A percentile compares a stretch with the other conserved stretches of the same genome.
These are phyloP conservation scores for Cercospora zeae-maydis DNA, from an alignment of 2,329 filamentous ascomycete species.

Conservation along the genomic window DNA sequence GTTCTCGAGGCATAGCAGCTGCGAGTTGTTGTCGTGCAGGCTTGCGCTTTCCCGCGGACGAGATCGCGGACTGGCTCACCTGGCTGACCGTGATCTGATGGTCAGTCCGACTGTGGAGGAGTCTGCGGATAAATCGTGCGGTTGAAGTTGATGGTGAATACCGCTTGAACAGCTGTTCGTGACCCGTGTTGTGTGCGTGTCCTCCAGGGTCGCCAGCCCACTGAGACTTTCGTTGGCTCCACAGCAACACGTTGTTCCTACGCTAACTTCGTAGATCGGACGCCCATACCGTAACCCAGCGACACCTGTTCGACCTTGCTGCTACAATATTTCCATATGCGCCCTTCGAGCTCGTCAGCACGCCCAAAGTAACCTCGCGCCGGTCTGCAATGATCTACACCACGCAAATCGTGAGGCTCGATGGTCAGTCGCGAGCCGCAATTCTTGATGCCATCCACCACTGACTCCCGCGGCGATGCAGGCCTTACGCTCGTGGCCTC, in stretches of 20 bases:
- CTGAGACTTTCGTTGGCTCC: constrained; percentile 1
- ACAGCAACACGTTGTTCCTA: constrained; percentile 3
- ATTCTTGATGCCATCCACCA: constrained; percentile 9
- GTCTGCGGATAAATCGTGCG: not conserved
- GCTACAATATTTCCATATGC: not conserved
- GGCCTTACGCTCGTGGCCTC: constrained; percentile 93
- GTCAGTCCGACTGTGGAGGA: not conserved
- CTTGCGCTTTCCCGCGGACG: not conserved
- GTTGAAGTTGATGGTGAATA: not conserved
- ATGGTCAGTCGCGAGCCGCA: constrained; percentile 57
- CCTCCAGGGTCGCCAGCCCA: not conserved
- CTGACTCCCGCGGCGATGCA: constrained; percentile 40
- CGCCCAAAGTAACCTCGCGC: not conserved
- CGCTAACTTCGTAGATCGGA: not conserved
- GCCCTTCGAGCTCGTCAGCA: not conserved
- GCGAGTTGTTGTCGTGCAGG: not conserved
- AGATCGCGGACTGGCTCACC: not conserved
- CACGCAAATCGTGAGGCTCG: constrained; percentile 89
- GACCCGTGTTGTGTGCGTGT: not conserved
- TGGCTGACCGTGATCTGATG: not conserved
- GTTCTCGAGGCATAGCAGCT: not conserved
- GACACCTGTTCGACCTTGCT: constrained; percentile 6
- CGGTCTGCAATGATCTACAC: constrained; percentile 42
- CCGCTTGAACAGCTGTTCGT: not conserved
- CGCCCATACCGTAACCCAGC: not conserved